Evolutionary conservation across 2,329 filamentous ascomycete genomes (phyloP), one percentile per base, ranked within the genome.

Genomic region (Stemphylium lycopersici): DNA sequence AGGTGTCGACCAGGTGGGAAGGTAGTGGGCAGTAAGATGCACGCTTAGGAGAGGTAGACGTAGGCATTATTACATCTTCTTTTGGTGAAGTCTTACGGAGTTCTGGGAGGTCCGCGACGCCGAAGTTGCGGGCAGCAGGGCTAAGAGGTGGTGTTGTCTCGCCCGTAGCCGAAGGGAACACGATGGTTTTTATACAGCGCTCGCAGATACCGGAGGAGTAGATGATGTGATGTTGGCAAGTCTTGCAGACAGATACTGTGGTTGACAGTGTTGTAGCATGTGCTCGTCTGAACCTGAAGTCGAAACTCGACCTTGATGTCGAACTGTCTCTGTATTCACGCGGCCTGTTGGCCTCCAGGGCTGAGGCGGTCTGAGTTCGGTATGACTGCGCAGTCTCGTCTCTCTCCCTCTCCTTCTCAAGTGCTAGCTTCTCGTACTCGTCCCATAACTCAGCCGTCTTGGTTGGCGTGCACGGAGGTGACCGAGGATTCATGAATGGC

Each of bases 371-470:
- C 24, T 65, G 59, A 4, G 62, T 57, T 40, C 56, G 58, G 18
- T 52, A 44, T 12, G 53, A 36, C 24, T 58, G 57, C 7, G 55
- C 61, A 34, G 52, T 55, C 11, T 42, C 56, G 10, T 74, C 68
- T 53, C 71, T 65, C 52, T 56, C 65, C 50, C 49, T 71, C 49
- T 64, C 69, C 37, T 69, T 70, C 46, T 73, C 70, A 13, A 68
- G 49, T 8, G 71, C 71, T 34, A 59, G 58, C 52, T 54, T 68
- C 51, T 75, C 72, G 36, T 71, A 72, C 47, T 71, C 67, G 31
- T 75, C 71, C 71, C 70, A 74, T n/a, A 70, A 40, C 47, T 68
- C 63, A 29, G 65, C 70, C 12, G 72, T 73, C 24, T 62, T 66
- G 16, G 56, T 53, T 15, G 68, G 69, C 26, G 66, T 69, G 33